A percentile compares a stretch with the other conserved stretches of the same genome.
phyloP scores from a whole-genome alignment of 345 rosid species.

The Salix udensis region DNA sequence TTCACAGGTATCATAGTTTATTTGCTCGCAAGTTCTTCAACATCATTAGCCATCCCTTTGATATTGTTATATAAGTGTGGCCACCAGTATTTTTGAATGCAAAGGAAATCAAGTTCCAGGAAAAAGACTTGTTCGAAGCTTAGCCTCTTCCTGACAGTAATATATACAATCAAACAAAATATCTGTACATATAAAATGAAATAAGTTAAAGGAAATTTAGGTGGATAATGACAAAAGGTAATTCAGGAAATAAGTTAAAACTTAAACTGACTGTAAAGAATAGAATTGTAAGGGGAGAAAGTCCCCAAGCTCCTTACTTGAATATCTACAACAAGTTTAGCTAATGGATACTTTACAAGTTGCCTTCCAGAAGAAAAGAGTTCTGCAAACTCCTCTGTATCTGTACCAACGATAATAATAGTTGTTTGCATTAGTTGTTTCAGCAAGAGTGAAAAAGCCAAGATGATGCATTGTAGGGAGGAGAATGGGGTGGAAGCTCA shows the following conservation, averaged over 20 bases:
- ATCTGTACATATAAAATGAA: background rate
- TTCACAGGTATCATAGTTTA: background rate
- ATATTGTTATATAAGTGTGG: background rate
- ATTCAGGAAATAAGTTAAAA: background rate
- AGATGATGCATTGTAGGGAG: background rate
- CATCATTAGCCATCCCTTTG: background rate
- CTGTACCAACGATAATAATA: background rate
- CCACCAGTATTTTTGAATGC: background rate
- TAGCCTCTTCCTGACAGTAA: background rate
- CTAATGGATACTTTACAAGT: background rate
- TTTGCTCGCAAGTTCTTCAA: background rate
- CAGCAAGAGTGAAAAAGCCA: background rate
- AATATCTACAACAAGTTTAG: background rate
- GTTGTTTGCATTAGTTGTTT: background rate
- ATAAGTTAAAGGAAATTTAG: no score
- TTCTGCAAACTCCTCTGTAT: background rate
- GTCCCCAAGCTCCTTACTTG: background rate
- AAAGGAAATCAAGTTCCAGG: background rate
- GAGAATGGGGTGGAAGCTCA: background rate
- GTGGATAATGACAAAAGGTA: background rate
- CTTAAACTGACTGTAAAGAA: background rate
- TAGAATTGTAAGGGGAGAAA: constrained; percentile 6
- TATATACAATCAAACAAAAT: background rate
- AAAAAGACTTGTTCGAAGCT: background rate
- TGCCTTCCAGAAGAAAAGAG: background rate